Base-by-base conservation (phyloP, 345 rosid genomes). In the Boechera stricta region DNA sequence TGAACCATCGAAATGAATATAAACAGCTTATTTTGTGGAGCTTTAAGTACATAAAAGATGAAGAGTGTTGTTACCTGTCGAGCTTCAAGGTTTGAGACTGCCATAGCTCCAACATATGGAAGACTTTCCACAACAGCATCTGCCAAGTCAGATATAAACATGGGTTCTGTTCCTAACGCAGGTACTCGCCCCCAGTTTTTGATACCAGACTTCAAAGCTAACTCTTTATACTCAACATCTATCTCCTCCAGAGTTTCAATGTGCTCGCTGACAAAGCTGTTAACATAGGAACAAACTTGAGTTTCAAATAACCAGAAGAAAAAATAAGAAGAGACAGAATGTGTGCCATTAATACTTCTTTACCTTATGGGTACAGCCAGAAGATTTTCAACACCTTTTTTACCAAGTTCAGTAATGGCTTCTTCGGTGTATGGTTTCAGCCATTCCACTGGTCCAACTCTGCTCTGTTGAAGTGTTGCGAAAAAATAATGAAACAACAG, bases 381-480 rank as follows among this genome's bases (percentile, higher is more conserved):
- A 81, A 95, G 94, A 83, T 79, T 81, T 72, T 88, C 90, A 55
- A 92, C 93, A 68, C 99, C 98, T 79, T 87, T 91, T 84, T 77
- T 72, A 39, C 98, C 99, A 49, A 95, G 94, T 69, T 95, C 96
- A 26, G 88, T 78, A 53, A 95, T 92, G 67, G 98, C 92, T 78
- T 95, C 97, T 82, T 95, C 97, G 26, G 99, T 95, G 71, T 95
- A 95, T n/a, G 99, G 99, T 80, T 91, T 95, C 85, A 95, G 77
- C 98, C 99, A 95, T 77, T 95, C 99, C 84, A 95, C 98, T 4
- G 99, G 99, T 71, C 99, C 99, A 64, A 95, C 99, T 86, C 99
- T 87, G 85, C 98, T 95, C 99, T 92, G 97, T 77, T 81, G 65
- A 55, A 82, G 69, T 51, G 78, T 72, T 60, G 60, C 67, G 2